Percentiles rank a stretch among this genome's conserved stretches.
Conservation (phyloP, 768 basidiomycete species). For the Mycena polygramma region DNA sequence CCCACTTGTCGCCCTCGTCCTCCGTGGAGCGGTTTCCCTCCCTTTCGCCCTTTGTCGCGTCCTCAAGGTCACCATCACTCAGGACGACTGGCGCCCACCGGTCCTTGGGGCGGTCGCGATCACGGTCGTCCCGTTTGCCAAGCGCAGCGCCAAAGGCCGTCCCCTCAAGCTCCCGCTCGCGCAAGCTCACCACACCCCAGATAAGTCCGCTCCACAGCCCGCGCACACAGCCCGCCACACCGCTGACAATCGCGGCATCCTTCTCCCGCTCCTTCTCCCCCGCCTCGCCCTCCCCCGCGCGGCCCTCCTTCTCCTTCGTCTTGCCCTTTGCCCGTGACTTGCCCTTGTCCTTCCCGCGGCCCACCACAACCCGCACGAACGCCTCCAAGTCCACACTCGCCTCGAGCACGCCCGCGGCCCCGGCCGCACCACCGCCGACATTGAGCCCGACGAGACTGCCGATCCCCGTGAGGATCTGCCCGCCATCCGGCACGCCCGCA, state of each 20-base stretch:
- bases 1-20: slow-evolving; percentile 62
- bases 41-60: slow-evolving; percentile 41
- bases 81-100: slow-evolving; percentile 43
- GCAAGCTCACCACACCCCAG: slow-evolving; percentile 50
- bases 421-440: slow-evolving; percentile 49
- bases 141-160: slow-evolving; percentile 17
- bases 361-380: slow-evolving; percentile 59
- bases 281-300: slow-evolving; percentile 45
- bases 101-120: slow-evolving; percentile 38
- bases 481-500: slow-evolving; percentile 33
- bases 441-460: slow-evolving; percentile 56
- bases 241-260: slow-evolving; percentile 41
- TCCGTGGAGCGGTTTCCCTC: slow-evolving; percentile 57
- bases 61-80: slow-evolving; percentile 59
- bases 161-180: slow-evolving; percentile 52
- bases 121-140: slow-evolving; percentile 35
- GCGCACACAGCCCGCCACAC: slow-evolving; percentile 53
- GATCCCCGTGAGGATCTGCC: slow-evolving; percentile 57
- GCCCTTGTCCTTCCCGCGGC: slow-evolving; percentile 48
- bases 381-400: slow-evolving; percentile 64
- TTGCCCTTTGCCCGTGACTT: slow-evolving; percentile 38
- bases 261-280: slow-evolving; percentile 43
- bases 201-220: slow-evolving; percentile 62
- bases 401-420: slow-evolving; percentile 58
- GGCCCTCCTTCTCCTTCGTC: slow-evolving; percentile 36